These are phyloP conservation scores for Pyrenopolyporus hunteri DNA, from an alignment of 495 filamentous ascomycete species.

Conservation along the genomic window DNA sequence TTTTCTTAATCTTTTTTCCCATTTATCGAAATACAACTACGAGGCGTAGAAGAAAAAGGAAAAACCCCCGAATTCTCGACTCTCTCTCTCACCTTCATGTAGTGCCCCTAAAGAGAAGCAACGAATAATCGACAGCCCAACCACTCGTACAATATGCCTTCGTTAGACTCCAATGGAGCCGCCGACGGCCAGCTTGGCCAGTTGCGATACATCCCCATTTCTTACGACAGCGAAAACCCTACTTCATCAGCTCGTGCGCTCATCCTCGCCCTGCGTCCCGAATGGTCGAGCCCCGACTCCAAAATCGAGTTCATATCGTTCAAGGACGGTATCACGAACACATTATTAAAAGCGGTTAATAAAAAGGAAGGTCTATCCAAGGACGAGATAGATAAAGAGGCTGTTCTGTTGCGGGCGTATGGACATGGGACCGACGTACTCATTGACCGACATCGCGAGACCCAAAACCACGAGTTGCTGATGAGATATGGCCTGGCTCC, in stretches of 20 bases:
- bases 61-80: neutral
- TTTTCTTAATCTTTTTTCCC: conserved; percentile 13
- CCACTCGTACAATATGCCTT: conserved; percentile 28
- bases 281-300: conserved; percentile 77
- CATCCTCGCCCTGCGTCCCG: conserved; percentile 77
- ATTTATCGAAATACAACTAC: neutral
- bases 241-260: conserved; percentile 77
- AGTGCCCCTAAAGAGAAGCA: neutral
- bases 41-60: neutral
- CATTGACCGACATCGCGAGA: conserved; percentile 93
- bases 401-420: conserved; percentile 91
- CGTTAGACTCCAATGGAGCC: conserved; percentile 16
- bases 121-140: conserved; percentile 9
- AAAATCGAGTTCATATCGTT: conserved; percentile 89
- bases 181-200: conserved; percentile 36
- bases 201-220: conserved; percentile 68
- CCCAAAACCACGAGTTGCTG: conserved; percentile 68
- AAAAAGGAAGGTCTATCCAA: conserved; percentile 74
- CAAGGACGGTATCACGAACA: conserved; percentile 98
- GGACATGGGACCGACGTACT: conserved; percentile 92
- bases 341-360: conserved; percentile 87
- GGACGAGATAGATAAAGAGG: conserved; percentile 81
- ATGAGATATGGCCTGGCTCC: conserved; percentile 83
- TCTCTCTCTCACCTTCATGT: neutral
- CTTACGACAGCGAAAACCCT: conserved; percentile 76